These are phyloP conservation scores for Fraxinus nigra DNA, from an alignment of 305 asterid species.

Conservation along the genomic window DNA sequence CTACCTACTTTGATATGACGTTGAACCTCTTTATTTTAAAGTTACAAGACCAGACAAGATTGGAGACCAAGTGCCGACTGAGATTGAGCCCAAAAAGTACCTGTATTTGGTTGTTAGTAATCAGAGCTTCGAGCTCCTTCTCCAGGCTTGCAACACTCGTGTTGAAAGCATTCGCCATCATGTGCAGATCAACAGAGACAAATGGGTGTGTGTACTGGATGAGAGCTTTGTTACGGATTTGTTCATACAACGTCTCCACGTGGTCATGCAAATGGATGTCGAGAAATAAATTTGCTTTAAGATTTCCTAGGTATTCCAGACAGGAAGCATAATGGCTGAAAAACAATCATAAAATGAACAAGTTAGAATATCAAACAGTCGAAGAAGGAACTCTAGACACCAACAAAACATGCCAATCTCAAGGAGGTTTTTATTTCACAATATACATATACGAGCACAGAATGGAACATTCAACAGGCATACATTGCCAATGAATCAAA, in stretches of 20 bases:
- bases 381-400: background rate
- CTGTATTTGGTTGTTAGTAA: constrained; percentile 88
- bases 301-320: constrained; percentile 82
- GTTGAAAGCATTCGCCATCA: constrained; percentile 97
- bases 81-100: constrained; percentile 27
- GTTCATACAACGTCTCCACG: constrained; percentile 80
- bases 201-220: constrained; percentile 94
- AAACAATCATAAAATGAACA: background rate
- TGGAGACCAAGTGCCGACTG: background rate
- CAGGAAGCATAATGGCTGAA: constrained; percentile 95
- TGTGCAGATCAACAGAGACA: constrained; percentile 80
- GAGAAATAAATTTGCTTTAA: constrained; percentile 75
- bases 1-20: background rate
- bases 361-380: background rate
- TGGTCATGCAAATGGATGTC: constrained; percentile 98
- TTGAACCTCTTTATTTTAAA: background rate
- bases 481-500: background rate
- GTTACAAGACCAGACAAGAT: background rate
- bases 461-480: background rate
- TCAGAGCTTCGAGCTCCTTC: constrained; percentile 91
- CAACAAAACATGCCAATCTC: background rate
- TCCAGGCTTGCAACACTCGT: constrained; percentile 66
- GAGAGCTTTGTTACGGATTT: constrained; percentile 93
- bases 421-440: background rate
- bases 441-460: background rate